phyloP scores from a whole-genome alignment of 2,329 filamentous ascomycete genomes.

The Nemania abortiva region DNA sequence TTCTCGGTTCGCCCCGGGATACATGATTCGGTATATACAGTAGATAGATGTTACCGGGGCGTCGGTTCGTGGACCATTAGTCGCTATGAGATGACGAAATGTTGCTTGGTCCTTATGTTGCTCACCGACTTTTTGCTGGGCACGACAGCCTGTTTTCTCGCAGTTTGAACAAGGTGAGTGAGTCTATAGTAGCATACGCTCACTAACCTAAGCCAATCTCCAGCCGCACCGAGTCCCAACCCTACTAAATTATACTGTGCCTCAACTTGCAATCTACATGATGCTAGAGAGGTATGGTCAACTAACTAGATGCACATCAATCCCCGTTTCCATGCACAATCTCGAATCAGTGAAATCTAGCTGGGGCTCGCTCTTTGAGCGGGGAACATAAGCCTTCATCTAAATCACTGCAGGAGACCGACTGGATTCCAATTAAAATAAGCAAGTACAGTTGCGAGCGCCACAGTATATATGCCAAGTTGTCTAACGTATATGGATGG shows the following conservation, averaged over 20 bases:
- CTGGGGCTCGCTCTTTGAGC: constrained; percentile 24
- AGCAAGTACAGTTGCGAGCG: background rate
- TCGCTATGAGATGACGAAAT: background rate
- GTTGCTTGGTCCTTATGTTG: constrained; percentile 34
- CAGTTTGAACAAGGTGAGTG: constrained; percentile 34
- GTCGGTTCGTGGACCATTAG: background rate
- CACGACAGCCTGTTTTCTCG: constrained; percentile 17
- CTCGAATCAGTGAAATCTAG: constrained; percentile 21
- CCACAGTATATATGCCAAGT: constrained; percentile 29
- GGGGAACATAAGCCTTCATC: constrained; percentile 39
- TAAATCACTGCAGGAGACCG: background rate
- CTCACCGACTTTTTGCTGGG: constrained; percentile 50
- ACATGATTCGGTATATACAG: background rate
- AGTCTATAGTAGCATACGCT: constrained; percentile 30
- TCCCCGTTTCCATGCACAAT: constrained; percentile 20
- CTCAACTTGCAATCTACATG: constrained; percentile 17
- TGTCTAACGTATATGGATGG: constrained; percentile 35
- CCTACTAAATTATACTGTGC: background rate
- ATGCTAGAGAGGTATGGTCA: background rate
- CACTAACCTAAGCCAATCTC: constrained; percentile 22
- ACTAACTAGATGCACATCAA: constrained; percentile 22
- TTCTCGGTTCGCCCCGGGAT: background rate
- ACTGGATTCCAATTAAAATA: background rate
- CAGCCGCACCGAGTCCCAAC: constrained; percentile 38
- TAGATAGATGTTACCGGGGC: constrained; percentile 20